A percentile compares a stretch with the other conserved stretches of the same genome.
phyloP scores from a whole-genome alignment of 1,284 basidiomycete species.

The Ceratobasidium papillatum region DNA sequence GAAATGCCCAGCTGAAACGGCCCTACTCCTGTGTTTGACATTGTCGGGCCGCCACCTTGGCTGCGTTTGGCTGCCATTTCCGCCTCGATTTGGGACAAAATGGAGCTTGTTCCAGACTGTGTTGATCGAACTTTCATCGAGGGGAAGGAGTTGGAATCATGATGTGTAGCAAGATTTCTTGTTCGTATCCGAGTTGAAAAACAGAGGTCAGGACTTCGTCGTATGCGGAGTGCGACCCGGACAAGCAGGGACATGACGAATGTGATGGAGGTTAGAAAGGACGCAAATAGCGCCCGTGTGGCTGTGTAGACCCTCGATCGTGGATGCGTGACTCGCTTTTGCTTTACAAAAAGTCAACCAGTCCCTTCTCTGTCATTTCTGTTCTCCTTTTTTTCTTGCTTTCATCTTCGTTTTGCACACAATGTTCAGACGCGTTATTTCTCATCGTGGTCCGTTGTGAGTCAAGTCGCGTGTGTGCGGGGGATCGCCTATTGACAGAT shows the following conservation, averaged over 20 bases:
- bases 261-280: not conserved
- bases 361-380: not conserved
- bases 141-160: conserved; percentile 49
- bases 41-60: not conserved
- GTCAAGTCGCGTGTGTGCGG: not conserved
- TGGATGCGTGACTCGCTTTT: conserved; percentile 1
- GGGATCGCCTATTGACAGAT: conserved; percentile 12
- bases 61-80: conserved; percentile 28
- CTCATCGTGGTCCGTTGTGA: conserved; percentile 14
- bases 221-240: conserved; percentile 2
- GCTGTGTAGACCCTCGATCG: conserved; percentile 23
- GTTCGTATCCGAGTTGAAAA: not conserved
- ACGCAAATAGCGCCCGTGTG: conserved; percentile 1
- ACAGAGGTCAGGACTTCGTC: not conserved
- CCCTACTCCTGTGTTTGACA: conserved; percentile 60
- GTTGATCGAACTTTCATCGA: conserved; percentile 44
- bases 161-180: conserved; percentile 56
- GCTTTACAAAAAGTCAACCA: not conserved
- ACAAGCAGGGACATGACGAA: conserved; percentile 18
- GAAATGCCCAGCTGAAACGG: conserved; percentile 84
- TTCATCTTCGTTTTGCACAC: not conserved
- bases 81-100: conserved; percentile 74
- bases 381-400: conserved; percentile 7
- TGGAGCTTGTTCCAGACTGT: conserved; percentile 56
- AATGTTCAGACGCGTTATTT: conserved; percentile 24